Evolutionary conservation across 2,329 filamentous ascomycete species (phyloP), one percentile per base, ranked within the genome.

Genomic region (Furcasterigmium furcatum): DNA sequence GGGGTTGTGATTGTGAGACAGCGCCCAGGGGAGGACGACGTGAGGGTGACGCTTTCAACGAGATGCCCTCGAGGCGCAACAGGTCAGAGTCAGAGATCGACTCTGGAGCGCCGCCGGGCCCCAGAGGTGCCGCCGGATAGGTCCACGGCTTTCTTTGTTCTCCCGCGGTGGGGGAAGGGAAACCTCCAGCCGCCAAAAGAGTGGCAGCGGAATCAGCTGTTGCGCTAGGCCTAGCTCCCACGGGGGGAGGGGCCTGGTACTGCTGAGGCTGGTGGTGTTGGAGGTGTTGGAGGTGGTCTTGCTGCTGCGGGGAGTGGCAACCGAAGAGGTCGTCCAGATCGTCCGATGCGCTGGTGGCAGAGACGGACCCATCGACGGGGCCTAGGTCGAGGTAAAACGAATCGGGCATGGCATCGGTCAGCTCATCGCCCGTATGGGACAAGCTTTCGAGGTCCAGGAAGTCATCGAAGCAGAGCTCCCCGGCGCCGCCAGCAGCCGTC

Each of bases 21-120:
- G 47, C 53, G 14, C 57, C 57, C 14, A 60, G 61, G 30, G 50
- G 45, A 40, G 48, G 50, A 46, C 45, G 48, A 42, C 50, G 50
- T 43, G 47, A 50, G 41, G 50, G 50, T 46, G 50, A 52, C 48
- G 50, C 48, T 52, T 66, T 65, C 21, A 74, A 53, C n/a, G 70
- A 70, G 50, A 76, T 74, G n/a, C 67, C 67, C 51, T 74, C 70
- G 3, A 76, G 62, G 24, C 65, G 62, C 9, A 72, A 63, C n/a
- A 76, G 60, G 52, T 74, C 72, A 30, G 70, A 69, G 49, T 76
- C 71, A 4, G 72, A 74, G 58, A 75, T 70, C 46, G 69, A 71
- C 46, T 52, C 41, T 19, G 46, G n/a, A 38, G 36, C 48, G 22
- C 43, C 50, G 36, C 43, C 50, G 36, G 45, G n/a, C 44, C 44